Conservation (phyloP, 2,329 filamentous ascomycete genomes). For the Dothidotthia symphoricarpi region DNA sequence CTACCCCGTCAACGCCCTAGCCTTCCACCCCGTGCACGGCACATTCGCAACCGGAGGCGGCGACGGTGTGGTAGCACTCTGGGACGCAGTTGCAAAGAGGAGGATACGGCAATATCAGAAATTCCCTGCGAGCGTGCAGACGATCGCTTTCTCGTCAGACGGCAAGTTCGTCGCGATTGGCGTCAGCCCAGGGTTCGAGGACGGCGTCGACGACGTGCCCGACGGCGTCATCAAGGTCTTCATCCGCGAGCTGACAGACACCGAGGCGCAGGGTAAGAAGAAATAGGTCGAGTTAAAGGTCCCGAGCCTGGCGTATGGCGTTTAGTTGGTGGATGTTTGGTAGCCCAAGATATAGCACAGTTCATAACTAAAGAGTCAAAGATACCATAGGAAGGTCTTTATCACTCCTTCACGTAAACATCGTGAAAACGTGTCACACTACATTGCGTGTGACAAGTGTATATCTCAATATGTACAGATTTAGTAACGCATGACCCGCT, state of each 20-base stretch:
- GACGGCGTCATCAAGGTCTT: conserved; percentile 71
- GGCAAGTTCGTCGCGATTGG: conserved; percentile 77
- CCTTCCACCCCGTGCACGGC: conserved; percentile 78
- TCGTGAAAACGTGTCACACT: too few relatives aligned
- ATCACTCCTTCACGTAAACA: too few relatives aligned
- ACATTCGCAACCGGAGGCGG: conserved; percentile 89
- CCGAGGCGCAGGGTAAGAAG: conserved; percentile 82
- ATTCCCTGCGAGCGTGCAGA: conserved; percentile 74
- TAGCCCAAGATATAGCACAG: too few relatives aligned
- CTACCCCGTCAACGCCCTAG: conserved; percentile 85
- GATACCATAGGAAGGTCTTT: too few relatives aligned
- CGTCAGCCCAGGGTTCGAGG: conserved; percentile 83
- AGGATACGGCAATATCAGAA: conserved; percentile 87
- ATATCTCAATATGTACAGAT: too few relatives aligned
- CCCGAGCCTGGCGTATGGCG: too few relatives aligned
- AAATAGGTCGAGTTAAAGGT: conserved; percentile 48
- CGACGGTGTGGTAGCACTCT: conserved; percentile 86
- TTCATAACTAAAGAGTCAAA: too few relatives aligned
- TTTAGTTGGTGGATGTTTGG: too few relatives aligned
- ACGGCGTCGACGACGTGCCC: conserved; percentile 77
- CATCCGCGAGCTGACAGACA: conserved; percentile 79
- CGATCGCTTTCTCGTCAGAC: conserved; percentile 72
- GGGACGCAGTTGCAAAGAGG: conserved; percentile 89
- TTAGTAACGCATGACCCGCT: too few relatives aligned
- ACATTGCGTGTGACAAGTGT: too few relatives aligned